These are phyloP conservation scores for Neofusicoccum kwambonambiense DNA, from an alignment of 2,329 filamentous ascomycete species.

Conservation along the genomic window DNA sequence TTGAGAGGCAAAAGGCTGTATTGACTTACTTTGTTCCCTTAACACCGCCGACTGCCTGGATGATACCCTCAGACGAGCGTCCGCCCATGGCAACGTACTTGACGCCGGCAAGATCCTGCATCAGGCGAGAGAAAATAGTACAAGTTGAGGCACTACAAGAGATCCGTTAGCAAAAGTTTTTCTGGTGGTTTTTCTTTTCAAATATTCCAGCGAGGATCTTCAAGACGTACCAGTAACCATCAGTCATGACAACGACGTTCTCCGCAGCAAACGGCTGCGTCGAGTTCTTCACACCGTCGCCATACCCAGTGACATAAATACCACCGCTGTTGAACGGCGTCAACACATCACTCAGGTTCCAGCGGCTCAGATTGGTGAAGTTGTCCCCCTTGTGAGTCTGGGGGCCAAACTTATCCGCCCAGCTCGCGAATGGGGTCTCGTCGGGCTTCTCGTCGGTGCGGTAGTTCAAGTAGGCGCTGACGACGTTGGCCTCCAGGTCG, in stretches of 20 bases:
- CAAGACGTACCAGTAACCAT: slow-evolving; percentile 50
- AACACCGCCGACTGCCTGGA: slow-evolving; percentile 60
- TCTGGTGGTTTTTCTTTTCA: too few species aligned
- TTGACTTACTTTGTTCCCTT: slow-evolving; percentile 48
- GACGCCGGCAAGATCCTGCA: slow-evolving; percentile 53
- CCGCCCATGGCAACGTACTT: slow-evolving; percentile 61
- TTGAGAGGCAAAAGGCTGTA: too few species aligned
- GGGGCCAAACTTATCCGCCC: slow-evolving; percentile 47
- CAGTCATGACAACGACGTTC: slow-evolving; percentile 54
- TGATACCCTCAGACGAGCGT: slow-evolving; percentile 52
- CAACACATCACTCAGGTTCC: slow-evolving; percentile 43
- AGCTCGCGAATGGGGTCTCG: slow-evolving; percentile 49
- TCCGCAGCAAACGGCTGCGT: slow-evolving; percentile 55
- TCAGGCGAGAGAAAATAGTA: slow-evolving; percentile 56
- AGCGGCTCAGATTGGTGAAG: slow-evolving; percentile 59
- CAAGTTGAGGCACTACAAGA: slow-evolving; percentile 53
- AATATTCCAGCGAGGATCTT: too few species aligned
- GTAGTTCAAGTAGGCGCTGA: slow-evolving; percentile 48
- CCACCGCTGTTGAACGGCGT: slow-evolving; percentile 34
- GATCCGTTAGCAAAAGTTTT: too few species aligned
- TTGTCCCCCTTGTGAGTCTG: slow-evolving; percentile 45
- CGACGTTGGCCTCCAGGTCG: slow-evolving; percentile 26
- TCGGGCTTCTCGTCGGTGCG: slow-evolving; percentile 43
- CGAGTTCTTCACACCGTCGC: slow-evolving; percentile 38
- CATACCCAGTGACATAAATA: slow-evolving; percentile 37